Conservation (phyloP, 257 asterid species). For the Petunia axillaris region DNA sequence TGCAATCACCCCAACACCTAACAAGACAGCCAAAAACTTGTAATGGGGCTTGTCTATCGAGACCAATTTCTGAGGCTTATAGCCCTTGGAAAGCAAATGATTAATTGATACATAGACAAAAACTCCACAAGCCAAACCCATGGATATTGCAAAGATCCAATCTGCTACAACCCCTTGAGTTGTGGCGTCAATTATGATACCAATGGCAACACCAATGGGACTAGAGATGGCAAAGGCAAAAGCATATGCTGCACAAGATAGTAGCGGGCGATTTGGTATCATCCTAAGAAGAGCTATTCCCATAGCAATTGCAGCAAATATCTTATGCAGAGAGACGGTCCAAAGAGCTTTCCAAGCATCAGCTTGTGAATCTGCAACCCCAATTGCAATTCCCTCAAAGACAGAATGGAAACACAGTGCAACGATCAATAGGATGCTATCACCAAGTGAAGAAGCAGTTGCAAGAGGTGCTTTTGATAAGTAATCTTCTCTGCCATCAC, state of each 20-base stretch:
- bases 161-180: slow-evolving; percentile 79
- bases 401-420: slow-evolving; percentile 89
- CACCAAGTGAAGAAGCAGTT: slow-evolving; percentile 65
- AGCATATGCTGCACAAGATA: slow-evolving; percentile 71
- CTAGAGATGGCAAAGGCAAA: slow-evolving; percentile 87
- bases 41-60: slow-evolving; percentile 45
- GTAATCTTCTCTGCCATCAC: slow-evolving; percentile 36
- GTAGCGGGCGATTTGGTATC: slow-evolving; percentile 83
- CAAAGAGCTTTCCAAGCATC: slow-evolving; percentile 93
- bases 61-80: slow-evolving; percentile 51
- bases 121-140: slow-evolving; percentile 94
- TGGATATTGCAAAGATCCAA: slow-evolving; percentile 83
- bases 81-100: slow-evolving; percentile 76
- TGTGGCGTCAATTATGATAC: slow-evolving; percentile 77
- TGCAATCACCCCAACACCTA: slow-evolving; percentile 82
- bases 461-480: slow-evolving; percentile 43
- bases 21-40: slow-evolving; percentile 68
- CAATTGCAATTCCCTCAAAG: slow-evolving; percentile 93
- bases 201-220: slow-evolving; percentile 81
- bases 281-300: slow-evolving; percentile 92
- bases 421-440: slow-evolving; percentile 62
- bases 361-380: slow-evolving; percentile 76
- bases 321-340: slow-evolving; percentile 84
- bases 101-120: slow-evolving; percentile 80
- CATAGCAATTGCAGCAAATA: slow-evolving; percentile 93